These are phyloP conservation scores for Castanea crenata DNA, from an alignment of 306 rosid genomes.

Conservation along the genomic window DNA sequence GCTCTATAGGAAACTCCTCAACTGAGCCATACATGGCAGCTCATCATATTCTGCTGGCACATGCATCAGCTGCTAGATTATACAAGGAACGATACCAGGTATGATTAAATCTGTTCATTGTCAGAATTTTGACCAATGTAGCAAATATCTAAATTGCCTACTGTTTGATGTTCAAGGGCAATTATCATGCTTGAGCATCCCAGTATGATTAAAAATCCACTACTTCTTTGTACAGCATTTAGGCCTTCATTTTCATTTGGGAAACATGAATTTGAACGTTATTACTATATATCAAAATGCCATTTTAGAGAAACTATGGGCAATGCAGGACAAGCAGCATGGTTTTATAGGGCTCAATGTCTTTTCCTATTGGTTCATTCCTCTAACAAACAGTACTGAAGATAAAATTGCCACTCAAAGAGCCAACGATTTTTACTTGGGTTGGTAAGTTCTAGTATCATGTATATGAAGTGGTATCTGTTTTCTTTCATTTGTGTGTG, in stretches of 20 bases:
- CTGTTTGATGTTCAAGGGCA: not conserved
- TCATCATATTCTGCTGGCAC: constrained; percentile 44
- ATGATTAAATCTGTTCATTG: not conserved
- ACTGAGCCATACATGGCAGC: constrained; percentile 49
- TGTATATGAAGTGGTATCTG: not conserved
- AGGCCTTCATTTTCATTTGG: not conserved
- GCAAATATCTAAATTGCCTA: no score
- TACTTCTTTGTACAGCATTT: not conserved
- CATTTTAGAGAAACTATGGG: not conserved
- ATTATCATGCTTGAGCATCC: not conserved
- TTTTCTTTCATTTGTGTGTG: not conserved
- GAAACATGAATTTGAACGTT: not conserved
- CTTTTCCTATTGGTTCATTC: constrained; percentile 28
- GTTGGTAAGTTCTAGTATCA: constrained; percentile 44
- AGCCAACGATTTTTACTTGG: constrained; percentile 36
- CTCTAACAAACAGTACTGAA: constrained; percentile 38
- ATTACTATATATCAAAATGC: not conserved
- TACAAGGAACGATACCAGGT: constrained; percentile 41
- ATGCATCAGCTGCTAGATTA: constrained; percentile 36
- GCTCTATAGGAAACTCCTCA: constrained; percentile 50
- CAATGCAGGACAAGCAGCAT: constrained; percentile 49
- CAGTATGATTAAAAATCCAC: not conserved
- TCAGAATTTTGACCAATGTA: not conserved
- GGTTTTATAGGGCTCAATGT: constrained; percentile 61
- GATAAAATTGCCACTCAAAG: constrained; percentile 54